A percentile compares a stretch with the other conserved stretches of the same genome.
phyloP scores from a whole-genome alignment of 805 yeast genomes.

The Candida incommunis region DNA sequence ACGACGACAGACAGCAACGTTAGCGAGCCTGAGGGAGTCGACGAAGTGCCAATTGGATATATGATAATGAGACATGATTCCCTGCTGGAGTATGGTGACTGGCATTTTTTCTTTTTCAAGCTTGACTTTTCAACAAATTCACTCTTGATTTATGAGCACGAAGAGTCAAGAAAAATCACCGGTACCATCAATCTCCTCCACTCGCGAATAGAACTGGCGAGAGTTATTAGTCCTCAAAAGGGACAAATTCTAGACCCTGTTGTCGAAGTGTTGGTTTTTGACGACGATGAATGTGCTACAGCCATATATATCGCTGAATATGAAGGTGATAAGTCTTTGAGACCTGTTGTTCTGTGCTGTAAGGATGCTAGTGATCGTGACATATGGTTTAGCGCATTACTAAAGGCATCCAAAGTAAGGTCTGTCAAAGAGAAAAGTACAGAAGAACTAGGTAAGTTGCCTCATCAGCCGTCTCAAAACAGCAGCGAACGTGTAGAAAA shows the following conservation, averaged over 20 bases:
- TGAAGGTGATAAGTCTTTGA: background rate
- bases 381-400: background rate
- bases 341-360: background rate
- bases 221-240: background rate
- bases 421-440: background rate
- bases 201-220: background rate
- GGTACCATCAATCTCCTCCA: background rate
- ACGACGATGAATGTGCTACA: background rate
- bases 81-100: background rate
- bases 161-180: background rate
- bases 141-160: background rate
- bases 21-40: background rate
- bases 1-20: background rate
- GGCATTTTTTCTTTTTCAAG: background rate
- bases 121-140: background rate
- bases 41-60: background rate
- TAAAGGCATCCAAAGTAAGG: background rate
- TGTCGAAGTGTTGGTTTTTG: background rate
- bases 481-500: too few species aligned
- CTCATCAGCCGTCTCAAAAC: slow-evolving; percentile 1
- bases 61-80: background rate
- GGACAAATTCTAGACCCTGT: background rate
- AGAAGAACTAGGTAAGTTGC: background rate
- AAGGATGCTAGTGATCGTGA: background rate
- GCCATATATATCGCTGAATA: background rate